These are phyloP conservation scores for Pyrenopolyporus hunteri DNA, from an alignment of 495 filamentous ascomycete genomes.

Conservation along the genomic window DNA sequence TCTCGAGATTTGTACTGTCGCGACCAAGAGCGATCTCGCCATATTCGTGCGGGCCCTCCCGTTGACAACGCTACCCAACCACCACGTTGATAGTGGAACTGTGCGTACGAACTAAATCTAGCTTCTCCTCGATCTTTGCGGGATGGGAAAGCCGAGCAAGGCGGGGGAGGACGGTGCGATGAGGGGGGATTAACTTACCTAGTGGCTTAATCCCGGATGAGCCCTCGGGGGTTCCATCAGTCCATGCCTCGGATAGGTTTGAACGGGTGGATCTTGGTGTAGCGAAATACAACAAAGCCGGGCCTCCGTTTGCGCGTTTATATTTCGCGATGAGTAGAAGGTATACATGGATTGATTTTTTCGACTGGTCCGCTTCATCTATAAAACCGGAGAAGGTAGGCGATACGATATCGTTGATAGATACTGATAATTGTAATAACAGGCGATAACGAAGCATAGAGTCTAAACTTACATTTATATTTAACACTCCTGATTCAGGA, in stretches of 20 bases:
- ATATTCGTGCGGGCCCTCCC: conserved; percentile 21
- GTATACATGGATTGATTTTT: conserved; percentile 12
- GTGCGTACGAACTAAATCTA: conserved; percentile 4
- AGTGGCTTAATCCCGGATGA: conserved; percentile 9
- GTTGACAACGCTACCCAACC: conserved; percentile 5
- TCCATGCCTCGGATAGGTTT: not conserved
- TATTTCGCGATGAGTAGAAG: conserved; percentile 2
- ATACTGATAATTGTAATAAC: conserved; percentile 2
- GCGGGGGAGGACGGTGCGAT: conserved; percentile 17
- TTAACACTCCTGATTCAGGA: conserved; percentile 11
- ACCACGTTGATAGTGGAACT: conserved; percentile 1
- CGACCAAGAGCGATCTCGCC: conserved; percentile 21
- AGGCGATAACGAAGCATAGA: conserved; percentile 10
- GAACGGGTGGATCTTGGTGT: not conserved
- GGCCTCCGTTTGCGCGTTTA: conserved; percentile 22
- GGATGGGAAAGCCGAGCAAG: conserved; percentile 33
- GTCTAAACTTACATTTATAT: conserved; percentile 13
- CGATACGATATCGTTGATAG: too few species aligned
- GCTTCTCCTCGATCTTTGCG: conserved; percentile 10
- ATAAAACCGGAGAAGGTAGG: not conserved
- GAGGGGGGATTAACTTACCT: conserved; percentile 21
- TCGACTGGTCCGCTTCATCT: not conserved
- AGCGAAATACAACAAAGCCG: conserved; percentile 7
- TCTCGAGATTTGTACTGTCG: conserved; percentile 5
- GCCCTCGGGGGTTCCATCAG: conserved; percentile 20